Base-by-base conservation (phyloP, 2,329 filamentous ascomycete genomes). In the Coniochaeta sp. region DNA sequence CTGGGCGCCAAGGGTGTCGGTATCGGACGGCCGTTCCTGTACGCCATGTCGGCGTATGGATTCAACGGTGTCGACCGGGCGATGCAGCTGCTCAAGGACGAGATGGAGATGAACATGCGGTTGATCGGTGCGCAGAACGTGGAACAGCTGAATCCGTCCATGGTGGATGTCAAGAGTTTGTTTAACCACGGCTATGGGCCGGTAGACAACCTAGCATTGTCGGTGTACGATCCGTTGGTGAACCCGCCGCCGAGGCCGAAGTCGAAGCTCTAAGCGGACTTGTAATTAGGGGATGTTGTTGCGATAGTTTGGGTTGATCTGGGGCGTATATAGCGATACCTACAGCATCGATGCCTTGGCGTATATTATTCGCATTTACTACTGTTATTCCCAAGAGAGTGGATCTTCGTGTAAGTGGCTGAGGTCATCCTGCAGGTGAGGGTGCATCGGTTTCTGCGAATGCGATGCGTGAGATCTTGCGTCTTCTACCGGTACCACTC, bases 81-180 rank as follows among this genome's bases (percentile, higher is more conserved):
- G 28, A 96, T 97, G 87, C 87, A 91, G 69, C 73, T 96, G 53
- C 78, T 96, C 60, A 91, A 89, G 73, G 94, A 97, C 63, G 94
- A 99, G 78, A 89, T 99, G 82, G 91, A 95, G 74, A 97, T 97
- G 92, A 94, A 92, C 65, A 97, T 99, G 94, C 83, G 94, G 6
- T 74, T 99, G 56, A 90, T 99, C 60, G 94, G 94, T 9, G 88
- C 84, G 53, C 81, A 78, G 18, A 84, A 71, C 54, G 69, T 99
- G 28, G 82, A 83, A 31, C 84, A 99, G 60, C 72, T 99, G 56
- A 89, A 87, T 56, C 86, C 91, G 0, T 84, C 83, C 24, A 72
- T 99, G 67, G 68, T 99, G 18, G 94, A 99, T 65, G 81, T 82
- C 0, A 75, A 87, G 55, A 89, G 86, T 3, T 65, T 96, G 59